Base-by-base conservation (phyloP, 2,329 filamentous ascomycete species). In the Madurella mycetomatis region DNA sequence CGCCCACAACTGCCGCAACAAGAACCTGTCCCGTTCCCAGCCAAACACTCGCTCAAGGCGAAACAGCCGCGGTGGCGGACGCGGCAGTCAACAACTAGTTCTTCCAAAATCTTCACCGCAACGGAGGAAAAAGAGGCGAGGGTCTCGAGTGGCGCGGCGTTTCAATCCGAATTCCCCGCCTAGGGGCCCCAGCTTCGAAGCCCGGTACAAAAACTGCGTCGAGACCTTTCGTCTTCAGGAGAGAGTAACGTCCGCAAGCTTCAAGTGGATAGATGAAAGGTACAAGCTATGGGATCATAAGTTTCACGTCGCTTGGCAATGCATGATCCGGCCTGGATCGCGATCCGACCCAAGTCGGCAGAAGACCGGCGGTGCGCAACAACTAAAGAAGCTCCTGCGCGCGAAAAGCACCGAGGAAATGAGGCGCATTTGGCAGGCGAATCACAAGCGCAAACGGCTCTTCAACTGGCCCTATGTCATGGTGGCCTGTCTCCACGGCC, bases 401-500 rank as follows among this genome's bases (percentile, higher is more conserved):
- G 34, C 39, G 16, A 15, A 44, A 1, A 49, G 25, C 12, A 46
- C 55, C 16, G 25, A 47, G 8, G 43, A 39, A 5, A 61, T 63
- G 52, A 41, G 52, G 9, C 31, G 34, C 7, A 12, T n/a, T 12
- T 64, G 61, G 61, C 39, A 19, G 5, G 13, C 9, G 4, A n/a
- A 37, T 9, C 16, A 41, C 0, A 7, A 1, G 13, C 16, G 30
- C 5, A 12, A 44, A 2, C 60, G 61, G 16, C 13, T 40, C 15
- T 9, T n/a, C 4, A 13, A 17, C 17, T 63, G 62, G 62, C 37
- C 37, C 5, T 7, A 39, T 2, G 12, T 61, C 17, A 60, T 62
- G 47, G 13, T 41, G 12, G 34, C 45, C 5, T 53, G 56, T n/a
- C 49, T 67, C 42, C 37, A 52, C 4, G 51, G 43, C 17, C 51